Evolutionary conservation across 176 grass and related monocot genomes (phyloP).

Genomic region (Neostapfia colusana): DNA sequence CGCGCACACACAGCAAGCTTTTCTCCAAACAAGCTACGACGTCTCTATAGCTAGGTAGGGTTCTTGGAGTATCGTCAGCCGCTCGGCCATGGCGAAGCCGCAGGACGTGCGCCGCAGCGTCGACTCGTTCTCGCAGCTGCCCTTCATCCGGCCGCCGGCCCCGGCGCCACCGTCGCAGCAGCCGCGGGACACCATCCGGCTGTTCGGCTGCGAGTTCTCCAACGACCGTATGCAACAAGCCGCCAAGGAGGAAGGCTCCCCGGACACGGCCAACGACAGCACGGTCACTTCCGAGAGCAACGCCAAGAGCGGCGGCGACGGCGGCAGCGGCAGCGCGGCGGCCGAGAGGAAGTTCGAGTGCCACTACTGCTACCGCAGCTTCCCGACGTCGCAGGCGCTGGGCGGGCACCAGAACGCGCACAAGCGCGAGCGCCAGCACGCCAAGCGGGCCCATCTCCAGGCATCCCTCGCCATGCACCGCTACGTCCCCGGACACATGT

Average conservation of each 20-base stretch:
- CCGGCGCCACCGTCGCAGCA: background rate
- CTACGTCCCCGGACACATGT: constrained; percentile 64
- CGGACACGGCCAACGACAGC: constrained; percentile 36
- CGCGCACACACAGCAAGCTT: background rate
- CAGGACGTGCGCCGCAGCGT: constrained; percentile 52
- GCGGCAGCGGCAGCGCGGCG: background rate
- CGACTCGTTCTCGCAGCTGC: constrained; percentile 90
- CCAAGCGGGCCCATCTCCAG: constrained; percentile 88
- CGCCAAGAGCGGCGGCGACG: background rate
- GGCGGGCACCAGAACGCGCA: constrained; percentile 99
- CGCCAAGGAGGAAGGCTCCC: constrained; percentile 12
- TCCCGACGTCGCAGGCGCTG: constrained; percentile 96
- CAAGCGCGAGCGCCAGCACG: constrained; percentile 98
- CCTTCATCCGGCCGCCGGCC: constrained; percentile 55
- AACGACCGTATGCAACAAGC: constrained; percentile 21
- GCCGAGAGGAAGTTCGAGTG: constrained; percentile 93
- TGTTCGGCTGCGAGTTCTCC: constrained; percentile 89
- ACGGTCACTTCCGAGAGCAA: constrained; percentile 40
- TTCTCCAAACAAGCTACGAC: background rate
- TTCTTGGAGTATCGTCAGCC: background rate
- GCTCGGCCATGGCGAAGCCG: constrained; percentile 53
- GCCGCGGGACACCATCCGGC: constrained; percentile 59
- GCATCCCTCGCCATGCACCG: constrained; percentile 69
- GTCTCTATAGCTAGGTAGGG: background rate
- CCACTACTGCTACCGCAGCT: constrained; percentile 99